A percentile compares a stretch with the other conserved stretches of the same genome.
Conservation (phyloP, 257 asterid species). For the Gardenia jasminoides region DNA sequence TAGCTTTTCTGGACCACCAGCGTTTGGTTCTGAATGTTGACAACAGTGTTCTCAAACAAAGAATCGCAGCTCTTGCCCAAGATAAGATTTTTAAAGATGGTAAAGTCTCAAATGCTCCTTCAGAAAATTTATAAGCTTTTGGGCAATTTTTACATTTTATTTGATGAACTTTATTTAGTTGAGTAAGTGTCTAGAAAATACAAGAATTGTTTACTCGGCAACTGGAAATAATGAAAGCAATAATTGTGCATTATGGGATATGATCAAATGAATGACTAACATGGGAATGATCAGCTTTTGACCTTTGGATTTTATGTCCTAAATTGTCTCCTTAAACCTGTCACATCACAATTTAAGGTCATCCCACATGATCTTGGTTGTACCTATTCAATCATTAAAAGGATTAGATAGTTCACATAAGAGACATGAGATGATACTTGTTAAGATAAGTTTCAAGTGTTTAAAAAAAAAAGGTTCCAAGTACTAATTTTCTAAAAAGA, state of each 20-base stretch:
- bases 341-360: constrained; percentile 11
- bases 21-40: constrained; percentile 76
- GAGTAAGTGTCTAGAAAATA: too few relatives aligned
- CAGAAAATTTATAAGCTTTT: too few relatives aligned
- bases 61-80: constrained; percentile 92
- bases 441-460: too few relatives aligned
- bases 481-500: too few relatives aligned
- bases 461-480: too few relatives aligned
- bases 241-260: background rate
- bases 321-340: constrained; percentile 14
- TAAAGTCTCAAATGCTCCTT: constrained; percentile 17
- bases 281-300: background rate
- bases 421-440: too few relatives aligned
- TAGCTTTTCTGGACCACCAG: constrained; percentile 94
- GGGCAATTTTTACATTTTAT: too few relatives aligned
- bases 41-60: constrained; percentile 89
- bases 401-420: background rate
- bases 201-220: too few relatives aligned
- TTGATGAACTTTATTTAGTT: too few relatives aligned
- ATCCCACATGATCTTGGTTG: background rate
- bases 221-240: background rate
- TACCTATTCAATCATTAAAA: background rate
- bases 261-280: background rate
- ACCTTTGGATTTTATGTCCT: constrained; percentile 4
- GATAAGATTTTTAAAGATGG: constrained; percentile 95